Conservation (phyloP, 345 rosid species). For the Gossypium australe region DNA sequence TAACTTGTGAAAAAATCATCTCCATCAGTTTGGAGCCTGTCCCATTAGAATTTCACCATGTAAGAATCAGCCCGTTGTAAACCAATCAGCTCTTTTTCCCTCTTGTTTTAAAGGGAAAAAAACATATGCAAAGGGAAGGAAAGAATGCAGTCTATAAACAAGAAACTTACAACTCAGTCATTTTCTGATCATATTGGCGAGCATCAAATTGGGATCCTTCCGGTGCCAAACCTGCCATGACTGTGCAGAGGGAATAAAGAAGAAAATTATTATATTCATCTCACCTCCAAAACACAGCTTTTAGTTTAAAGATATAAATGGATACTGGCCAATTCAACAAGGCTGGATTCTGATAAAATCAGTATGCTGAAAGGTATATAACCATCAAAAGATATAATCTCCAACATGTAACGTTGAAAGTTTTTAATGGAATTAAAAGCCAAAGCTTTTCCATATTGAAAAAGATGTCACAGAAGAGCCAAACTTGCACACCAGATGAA, state of each 20-base stretch:
- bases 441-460: background rate
- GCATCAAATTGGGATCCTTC: conserved; percentile 77
- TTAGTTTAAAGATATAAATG: background rate
- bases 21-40: conserved; percentile 50
- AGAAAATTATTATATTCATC: background rate
- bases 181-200: conserved; percentile 60
- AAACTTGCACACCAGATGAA: conserved; percentile 45
- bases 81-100: background rate
- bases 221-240: conserved; percentile 68
- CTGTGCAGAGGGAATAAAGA: conserved; percentile 22
- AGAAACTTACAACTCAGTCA: conserved; percentile 71
- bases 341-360: background rate
- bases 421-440: background rate
- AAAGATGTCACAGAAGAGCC: conserved; percentile 46
- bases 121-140: background rate
- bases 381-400: background rate
- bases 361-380: background rate
- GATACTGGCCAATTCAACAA: background rate
- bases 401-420: background rate
- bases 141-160: background rate
- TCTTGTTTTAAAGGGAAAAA: background rate
- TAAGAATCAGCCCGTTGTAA: background rate
- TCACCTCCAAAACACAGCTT: background rate
- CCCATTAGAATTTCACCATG: background rate
- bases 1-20: conserved; percentile 69